phyloP scores from a whole-genome alignment of 176 grass and related monocot species.

The Juncus inflexus region DNA sequence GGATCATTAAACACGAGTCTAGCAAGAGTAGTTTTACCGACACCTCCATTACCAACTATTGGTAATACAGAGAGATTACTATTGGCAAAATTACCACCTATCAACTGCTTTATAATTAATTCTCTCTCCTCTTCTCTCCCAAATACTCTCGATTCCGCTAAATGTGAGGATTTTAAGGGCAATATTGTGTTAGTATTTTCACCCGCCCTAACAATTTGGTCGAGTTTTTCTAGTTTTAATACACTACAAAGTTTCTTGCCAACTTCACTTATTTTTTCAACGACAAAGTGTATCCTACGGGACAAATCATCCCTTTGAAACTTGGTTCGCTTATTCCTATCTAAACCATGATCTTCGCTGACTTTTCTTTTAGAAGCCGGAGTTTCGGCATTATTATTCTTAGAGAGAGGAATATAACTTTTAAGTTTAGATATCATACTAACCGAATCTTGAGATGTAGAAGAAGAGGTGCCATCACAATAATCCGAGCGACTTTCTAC shows the following conservation, averaged over 20 bases:
- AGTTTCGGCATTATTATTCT: slow-evolving; percentile 1
- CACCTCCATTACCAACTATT: slow-evolving; percentile 30
- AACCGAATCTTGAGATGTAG: no score
- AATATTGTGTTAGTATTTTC: no score
- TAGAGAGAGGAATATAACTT: not conserved
- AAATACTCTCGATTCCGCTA: slow-evolving; percentile 11
- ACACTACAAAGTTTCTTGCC: not conserved
- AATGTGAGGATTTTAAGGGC: slow-evolving; percentile 19
- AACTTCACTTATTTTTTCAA: not conserved
- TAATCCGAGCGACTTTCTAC: slow-evolving; percentile 14
- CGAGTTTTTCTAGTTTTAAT: not conserved
- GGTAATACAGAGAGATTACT: slow-evolving; percentile 13
- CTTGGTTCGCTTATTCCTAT: slow-evolving; percentile 7
- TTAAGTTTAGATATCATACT: not conserved
- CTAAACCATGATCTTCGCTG: not conserved
- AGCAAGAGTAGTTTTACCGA: slow-evolving; percentile 35
- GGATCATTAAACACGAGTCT: slow-evolving; percentile 7
- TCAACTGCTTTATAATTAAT: slow-evolving; percentile 9
- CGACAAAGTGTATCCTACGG: slow-evolving; percentile 8
- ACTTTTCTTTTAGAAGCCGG: not conserved
- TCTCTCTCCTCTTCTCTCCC: slow-evolving; percentile 29
- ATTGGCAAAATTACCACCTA: not conserved
- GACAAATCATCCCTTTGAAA: not conserved
- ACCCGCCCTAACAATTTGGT: no score
- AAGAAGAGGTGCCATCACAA: no score